A percentile compares a stretch with the other conserved stretches of the same genome.
Conservation (phyloP, 2,329 filamentous ascomycete species). For the Sporothrix luriei region DNA sequence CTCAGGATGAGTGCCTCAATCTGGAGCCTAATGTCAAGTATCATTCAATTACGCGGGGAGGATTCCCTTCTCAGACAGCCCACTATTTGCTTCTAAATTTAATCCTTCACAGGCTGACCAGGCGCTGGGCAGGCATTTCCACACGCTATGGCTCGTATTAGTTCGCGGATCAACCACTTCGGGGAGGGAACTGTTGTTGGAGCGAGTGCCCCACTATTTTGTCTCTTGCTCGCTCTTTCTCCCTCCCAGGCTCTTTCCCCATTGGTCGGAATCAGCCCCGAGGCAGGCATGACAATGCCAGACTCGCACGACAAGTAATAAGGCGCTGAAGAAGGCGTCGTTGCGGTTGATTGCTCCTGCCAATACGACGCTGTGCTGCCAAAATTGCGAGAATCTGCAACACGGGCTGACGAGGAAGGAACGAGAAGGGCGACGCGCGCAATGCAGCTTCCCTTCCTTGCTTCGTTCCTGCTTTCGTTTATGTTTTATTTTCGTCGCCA, state of each 20-base stretch:
- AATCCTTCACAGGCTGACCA: neutral
- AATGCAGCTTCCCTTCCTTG: neutral
- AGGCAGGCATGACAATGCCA: neutral
- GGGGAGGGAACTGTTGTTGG: neutral
- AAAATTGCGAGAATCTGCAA: conserved; percentile 11
- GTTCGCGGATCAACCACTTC: neutral
- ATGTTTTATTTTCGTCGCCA: neutral
- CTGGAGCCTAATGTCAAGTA: conserved; percentile 14
- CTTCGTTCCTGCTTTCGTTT: neutral
- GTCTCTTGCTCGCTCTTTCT: neutral
- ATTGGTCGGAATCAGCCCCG: neutral
- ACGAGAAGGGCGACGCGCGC: neutral
- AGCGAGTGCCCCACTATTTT: conserved; percentile 14
- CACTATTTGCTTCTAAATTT: conserved; percentile 21
- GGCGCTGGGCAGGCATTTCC: conserved; percentile 6
- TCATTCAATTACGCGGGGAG: neutral
- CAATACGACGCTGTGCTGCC: conserved; percentile 24
- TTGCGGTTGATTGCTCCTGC: conserved; percentile 17
- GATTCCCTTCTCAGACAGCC: neutral
- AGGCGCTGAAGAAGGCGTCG: conserved; percentile 22
- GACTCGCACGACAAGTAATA: neutral
- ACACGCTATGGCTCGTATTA: conserved; percentile 7
- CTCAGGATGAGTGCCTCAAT: neutral
- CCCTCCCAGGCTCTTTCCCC: conserved; percentile 7
- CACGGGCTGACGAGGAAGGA: conserved; percentile 11